Percentiles rank a stretch among this genome's conserved stretches.
Evolutionary conservation across 2,329 filamentous ascomycete genomes (phyloP).

Genomic region (Alternaria hordeiaustralica): DNA sequence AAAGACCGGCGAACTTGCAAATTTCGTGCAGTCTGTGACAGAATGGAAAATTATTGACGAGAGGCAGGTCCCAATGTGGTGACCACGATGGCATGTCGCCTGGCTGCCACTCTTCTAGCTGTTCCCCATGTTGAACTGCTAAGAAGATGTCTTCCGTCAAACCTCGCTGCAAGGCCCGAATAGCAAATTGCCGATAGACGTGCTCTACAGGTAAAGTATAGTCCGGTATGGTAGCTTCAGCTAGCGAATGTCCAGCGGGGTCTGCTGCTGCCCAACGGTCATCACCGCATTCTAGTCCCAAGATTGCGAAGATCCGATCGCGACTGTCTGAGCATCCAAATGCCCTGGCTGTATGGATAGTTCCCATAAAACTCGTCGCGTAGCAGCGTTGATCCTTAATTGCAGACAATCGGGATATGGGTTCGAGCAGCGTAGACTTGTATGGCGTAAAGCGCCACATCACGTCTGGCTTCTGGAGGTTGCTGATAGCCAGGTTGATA

Average conservation of each 20-base stretch:
- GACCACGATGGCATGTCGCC: neutral
- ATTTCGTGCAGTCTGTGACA: neutral
- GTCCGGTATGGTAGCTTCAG: neutral
- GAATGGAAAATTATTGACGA: neutral
- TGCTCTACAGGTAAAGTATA: neutral
- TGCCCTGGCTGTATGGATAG: neutral
- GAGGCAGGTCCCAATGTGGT: neutral
- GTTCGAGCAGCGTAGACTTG: accelerated
- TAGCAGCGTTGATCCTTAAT: neutral
- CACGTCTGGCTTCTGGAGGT: neutral
- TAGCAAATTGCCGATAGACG: neutral
- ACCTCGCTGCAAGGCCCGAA: neutral
- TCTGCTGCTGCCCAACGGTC: neutral
- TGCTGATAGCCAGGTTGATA: neutral
- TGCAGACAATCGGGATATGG: neutral
- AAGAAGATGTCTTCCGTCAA: neutral
- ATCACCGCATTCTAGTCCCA: neutral
- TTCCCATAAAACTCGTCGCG: neutral
- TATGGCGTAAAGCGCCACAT: accelerated
- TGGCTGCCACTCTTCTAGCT: neutral
- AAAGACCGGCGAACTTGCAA: accelerated
- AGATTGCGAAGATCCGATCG: neutral
- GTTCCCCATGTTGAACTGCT: neutral
- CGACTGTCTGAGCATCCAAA: neutral
- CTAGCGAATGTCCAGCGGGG: neutral